Base-by-base conservation (phyloP, 176 grass and related monocot species). In the Musa beccarii region DNA sequence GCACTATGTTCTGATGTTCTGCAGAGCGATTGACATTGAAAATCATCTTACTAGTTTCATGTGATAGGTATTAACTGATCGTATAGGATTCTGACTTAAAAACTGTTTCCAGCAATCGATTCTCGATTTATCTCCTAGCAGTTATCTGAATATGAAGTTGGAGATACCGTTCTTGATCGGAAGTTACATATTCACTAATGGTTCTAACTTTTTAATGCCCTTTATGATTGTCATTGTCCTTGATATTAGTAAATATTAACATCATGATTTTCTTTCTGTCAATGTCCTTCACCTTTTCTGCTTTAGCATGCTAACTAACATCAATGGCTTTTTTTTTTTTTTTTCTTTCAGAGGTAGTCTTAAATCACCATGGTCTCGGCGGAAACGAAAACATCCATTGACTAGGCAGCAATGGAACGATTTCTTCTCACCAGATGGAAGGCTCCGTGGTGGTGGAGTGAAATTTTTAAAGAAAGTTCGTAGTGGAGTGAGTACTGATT, bases 381-480 rank as follows among this genome's bases (percentile, higher is more conserved):
- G 88, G 75, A 99, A 99, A 99, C 87, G 90, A 86, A 91, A 89
- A 80, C 62, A 52, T 24, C 84, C 73, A 78, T 86, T 99, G 84
- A 91, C 90, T 79, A 78, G 84, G 74, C 80, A 81, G 79, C 78
- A 91, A 21, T 99, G 95, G 95, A 68, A 81, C 1, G 34, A 51
- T 77, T 81, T 82, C 15, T 99, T 99, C 89, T 89, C 83, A 9
- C 59, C 83, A 66, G 88, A 89, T 54, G 95, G 95, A 54, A 99
- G 81, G 72, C 84, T 94, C 81, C 88, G 84, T 78, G 88, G 91
- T 87, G 88, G 95, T 53, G 95, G 95, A 65, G 78, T 81, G 55
- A 91, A 99, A 78, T 87, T 99, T 80, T 83, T 99, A 74, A 99
- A 99, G 80, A 93, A 90, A 99, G 88, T 94, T 62, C 88, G 95